Base-by-base conservation (phyloP, 2,329 filamentous ascomycete genomes). In the Corynespora cassiicola region DNA sequence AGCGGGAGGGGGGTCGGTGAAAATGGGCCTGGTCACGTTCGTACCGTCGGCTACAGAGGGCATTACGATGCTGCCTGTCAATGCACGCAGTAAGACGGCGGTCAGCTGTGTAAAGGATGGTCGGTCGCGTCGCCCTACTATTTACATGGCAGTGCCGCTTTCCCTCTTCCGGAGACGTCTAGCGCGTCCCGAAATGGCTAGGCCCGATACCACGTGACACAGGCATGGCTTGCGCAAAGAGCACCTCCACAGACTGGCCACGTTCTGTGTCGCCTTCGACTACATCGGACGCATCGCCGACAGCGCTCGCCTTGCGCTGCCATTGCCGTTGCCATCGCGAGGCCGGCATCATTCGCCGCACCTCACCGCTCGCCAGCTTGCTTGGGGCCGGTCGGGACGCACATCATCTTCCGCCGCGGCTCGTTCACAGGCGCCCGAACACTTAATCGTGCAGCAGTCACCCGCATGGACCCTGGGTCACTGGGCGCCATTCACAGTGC, bases 401-500 rank as follows among this genome's bases (percentile, higher is more conserved):
- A 34, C 46, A 33, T 36, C 35, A 23, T 25, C 31, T 32, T 27
- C 49, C 31, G 36, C 42, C 52, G 50, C 44, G 45, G 46, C 48
- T 54, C 50, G 41, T 48, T 44, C 44, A 40, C 50, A 47, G 54
- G 46, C 50, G 52, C 53, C 49, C 54, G 46, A 49, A 55, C 63
- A 59, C 54, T 56, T 44, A 58, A 59, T 60, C 60, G 37, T 66
- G 65, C 64, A 67, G 59, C 56, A 56, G 62, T 61, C 63, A 68
- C 65, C 58, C 59, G 65, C 65, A 66, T 65, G 51, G 40, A 36
- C 41, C 49, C 39, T 47, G 46, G 52, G 44, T 63, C 58, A 65
- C 60, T 63, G 56, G 60, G 52, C 54, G 49, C 52, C 54, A 56
- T 56, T 57, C 46, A 31, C 50, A 56, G 52, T 42, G 41, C 27